Percentiles rank a stretch among this genome's conserved stretches.
These are phyloP conservation scores for Nothopassalora personata DNA, from an alignment of 2,329 filamentous ascomycete species.

Conservation along the genomic window DNA sequence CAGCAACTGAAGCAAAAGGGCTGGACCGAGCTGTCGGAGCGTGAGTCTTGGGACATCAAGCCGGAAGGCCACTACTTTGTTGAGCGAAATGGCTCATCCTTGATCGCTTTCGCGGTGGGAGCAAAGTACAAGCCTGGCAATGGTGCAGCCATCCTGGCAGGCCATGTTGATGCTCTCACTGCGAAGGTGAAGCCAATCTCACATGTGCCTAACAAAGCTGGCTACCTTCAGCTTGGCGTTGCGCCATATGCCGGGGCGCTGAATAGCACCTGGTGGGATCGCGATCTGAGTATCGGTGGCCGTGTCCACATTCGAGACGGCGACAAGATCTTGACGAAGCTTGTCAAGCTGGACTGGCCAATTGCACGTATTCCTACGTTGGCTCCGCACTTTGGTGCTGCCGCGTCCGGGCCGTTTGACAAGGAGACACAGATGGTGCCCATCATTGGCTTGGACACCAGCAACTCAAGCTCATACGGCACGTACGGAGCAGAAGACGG, in stretches of 20 bases:
- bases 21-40: slow-evolving; percentile 72
- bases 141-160: slow-evolving; percentile 80
- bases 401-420: slow-evolving; percentile 63
- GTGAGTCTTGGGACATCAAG: slow-evolving; percentile 75
- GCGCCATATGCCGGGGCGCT: slow-evolving; percentile 87
- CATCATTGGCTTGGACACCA: slow-evolving; percentile 78
- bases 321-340: slow-evolving; percentile 70
- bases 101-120: slow-evolving; percentile 82
- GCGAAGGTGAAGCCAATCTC: slow-evolving; percentile 88
- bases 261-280: slow-evolving; percentile 93
- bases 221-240: slow-evolving; percentile 83
- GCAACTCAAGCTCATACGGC: slow-evolving; percentile 17
- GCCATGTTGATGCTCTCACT: slow-evolving; percentile 88
- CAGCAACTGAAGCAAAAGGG: slow-evolving; percentile 65
- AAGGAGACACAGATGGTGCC: slow-evolving; percentile 90
- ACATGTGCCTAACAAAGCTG: slow-evolving; percentile 74
- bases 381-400: slow-evolving; percentile 86
- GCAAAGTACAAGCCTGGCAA: slow-evolving; percentile 76
- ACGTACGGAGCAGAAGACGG: slow-evolving; percentile 14
- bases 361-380: slow-evolving; percentile 89
- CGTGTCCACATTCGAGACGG: slow-evolving; percentile 67
- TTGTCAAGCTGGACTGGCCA: slow-evolving; percentile 91
- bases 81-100: slow-evolving; percentile 75
- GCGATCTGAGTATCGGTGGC: slow-evolving; percentile 85
- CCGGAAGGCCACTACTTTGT: slow-evolving; percentile 84